phyloP scores from a whole-genome alignment of 116 monocot species.

The Thalassia testudinum region DNA sequence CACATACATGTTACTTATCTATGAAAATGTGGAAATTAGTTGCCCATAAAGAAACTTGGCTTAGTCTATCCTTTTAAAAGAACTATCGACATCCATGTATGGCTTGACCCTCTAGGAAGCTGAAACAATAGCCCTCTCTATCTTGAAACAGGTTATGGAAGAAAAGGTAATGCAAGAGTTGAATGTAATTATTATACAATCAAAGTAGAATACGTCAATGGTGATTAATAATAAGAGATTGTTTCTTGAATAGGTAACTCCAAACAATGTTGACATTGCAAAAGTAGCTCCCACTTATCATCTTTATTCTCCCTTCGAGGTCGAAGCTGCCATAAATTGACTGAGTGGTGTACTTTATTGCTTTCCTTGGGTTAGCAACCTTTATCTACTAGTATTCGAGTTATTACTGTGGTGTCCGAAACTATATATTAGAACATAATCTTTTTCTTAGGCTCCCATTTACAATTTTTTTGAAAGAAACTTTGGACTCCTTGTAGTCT shows the following conservation, averaged over 20 bases:
- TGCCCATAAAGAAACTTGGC: no score
- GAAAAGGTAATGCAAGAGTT: conserved; percentile 42
- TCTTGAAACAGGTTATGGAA: conserved; percentile 96
- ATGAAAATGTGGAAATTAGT: no score
- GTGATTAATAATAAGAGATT: no score
- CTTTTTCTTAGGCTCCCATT: no score
- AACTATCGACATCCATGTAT: conserved; percentile 9
- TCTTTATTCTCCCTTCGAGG: conserved; percentile 65
- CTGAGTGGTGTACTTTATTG: conserved; percentile 12
- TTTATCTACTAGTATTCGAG: no score
- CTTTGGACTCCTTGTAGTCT: no score
- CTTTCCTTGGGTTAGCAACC: background rate
- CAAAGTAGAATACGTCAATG: no score
- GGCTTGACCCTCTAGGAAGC: conserved; percentile 65
- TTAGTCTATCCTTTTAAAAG: background rate
- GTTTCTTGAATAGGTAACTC: conserved; percentile 43
- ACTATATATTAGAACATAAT: no score
- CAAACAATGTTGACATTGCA: conserved; percentile 87
- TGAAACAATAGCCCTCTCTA: conserved; percentile 76
- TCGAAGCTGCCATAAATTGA: conserved; percentile 65
- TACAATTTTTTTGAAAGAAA: no score
- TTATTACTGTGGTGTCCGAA: no score
- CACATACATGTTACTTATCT: no score
- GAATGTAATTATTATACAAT: background rate
- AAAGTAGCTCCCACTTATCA: conserved; percentile 80